A percentile compares a stretch with the other conserved stretches of the same genome.
phyloP scores from a whole-genome alignment of 768 basidiomycete genomes.

The Russula earlei region DNA sequence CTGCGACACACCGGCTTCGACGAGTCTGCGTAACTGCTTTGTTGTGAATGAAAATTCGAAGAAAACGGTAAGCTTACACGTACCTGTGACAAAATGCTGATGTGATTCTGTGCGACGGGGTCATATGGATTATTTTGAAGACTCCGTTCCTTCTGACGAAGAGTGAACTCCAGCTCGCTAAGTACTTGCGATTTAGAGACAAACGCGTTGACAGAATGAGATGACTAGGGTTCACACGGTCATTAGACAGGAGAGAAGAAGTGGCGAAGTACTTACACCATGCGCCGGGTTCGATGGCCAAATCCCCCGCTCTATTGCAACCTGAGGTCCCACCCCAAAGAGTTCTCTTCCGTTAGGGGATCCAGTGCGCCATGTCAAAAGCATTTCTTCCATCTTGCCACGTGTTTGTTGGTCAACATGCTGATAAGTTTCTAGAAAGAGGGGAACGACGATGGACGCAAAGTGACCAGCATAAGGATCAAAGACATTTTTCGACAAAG shows the following conservation, averaged over 20 bases:
- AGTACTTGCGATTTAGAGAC: conserved; percentile 74
- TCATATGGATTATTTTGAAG: conserved; percentile 71
- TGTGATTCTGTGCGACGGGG: conserved; percentile 52
- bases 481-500: conserved; percentile 93
- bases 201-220: conserved; percentile 34
- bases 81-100: conserved; percentile 76
- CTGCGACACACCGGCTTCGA: conserved; percentile 74
- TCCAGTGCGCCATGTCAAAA: conserved; percentile 88
- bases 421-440: conserved; percentile 83
- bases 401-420: conserved; percentile 78
- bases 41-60: conserved; percentile 8
- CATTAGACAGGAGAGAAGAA: neutral
- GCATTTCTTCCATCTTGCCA: conserved; percentile 97
- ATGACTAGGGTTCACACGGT: conserved; percentile 9
- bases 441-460: conserved; percentile 65
- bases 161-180: conserved; percentile 71
- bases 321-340: conserved; percentile 73
- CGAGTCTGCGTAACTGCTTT: conserved; percentile 55
- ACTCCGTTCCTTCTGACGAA: conserved; percentile 71
- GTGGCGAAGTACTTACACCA: conserved; percentile 31
- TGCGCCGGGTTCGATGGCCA: conserved; percentile 46
- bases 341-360: conserved; percentile 73
- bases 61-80: conserved; percentile 21
- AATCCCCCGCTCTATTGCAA: conserved; percentile 74
- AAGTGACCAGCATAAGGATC: conserved; percentile 87